A percentile compares a stretch with the other conserved stretches of the same genome.
These are phyloP conservation scores for Strobilomyces confusus DNA, from an alignment of 768 basidiomycete species.

Conservation along the genomic window DNA sequence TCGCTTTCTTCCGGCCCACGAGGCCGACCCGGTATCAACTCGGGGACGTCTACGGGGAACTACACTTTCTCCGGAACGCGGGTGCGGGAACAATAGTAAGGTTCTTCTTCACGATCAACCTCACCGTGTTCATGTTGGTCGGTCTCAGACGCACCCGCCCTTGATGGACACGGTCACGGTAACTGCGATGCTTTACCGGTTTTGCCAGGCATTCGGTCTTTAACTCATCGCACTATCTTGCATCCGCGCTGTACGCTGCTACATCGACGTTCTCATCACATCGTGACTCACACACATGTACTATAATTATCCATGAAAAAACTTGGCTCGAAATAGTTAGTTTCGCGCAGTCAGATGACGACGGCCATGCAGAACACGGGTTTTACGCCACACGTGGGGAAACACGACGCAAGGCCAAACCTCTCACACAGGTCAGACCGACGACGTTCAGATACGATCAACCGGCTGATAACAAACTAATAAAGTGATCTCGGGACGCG, in stretches of 20 bases:
- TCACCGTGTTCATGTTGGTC: slow-evolving; percentile 23
- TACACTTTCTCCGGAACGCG: slow-evolving; percentile 76
- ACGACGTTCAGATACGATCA: slow-evolving; percentile 26
- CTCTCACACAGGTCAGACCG: slow-evolving; percentile 13
- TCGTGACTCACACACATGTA: slow-evolving; percentile 30
- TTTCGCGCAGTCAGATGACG: slow-evolving; percentile 20
- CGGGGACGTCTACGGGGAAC: slow-evolving; percentile 82
- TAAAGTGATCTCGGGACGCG: slow-evolving; percentile 19
- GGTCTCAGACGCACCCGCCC: slow-evolving; percentile 72
- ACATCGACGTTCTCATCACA: slow-evolving; percentile 26
- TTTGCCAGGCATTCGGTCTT: slow-evolving; percentile 53
- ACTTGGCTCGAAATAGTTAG: slow-evolving; percentile 20
- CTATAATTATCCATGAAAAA: slow-evolving; percentile 25
- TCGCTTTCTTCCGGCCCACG: slow-evolving; percentile 79
- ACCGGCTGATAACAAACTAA: slow-evolving; percentile 29
- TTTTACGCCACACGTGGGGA: slow-evolving; percentile 30
- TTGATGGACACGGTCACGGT: slow-evolving; percentile 88
- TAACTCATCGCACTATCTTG: slow-evolving; percentile 27
- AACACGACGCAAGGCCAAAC: slow-evolving; percentile 29
- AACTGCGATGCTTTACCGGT: slow-evolving; percentile 82
- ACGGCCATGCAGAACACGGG: slow-evolving; percentile 24
- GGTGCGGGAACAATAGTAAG: slow-evolving; percentile 79
- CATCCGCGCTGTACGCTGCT: slow-evolving; percentile 32
- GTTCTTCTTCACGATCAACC: slow-evolving; percentile 15
- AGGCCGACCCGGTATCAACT: slow-evolving; percentile 78